Percentiles rank a stretch among this genome's conserved stretches.
Evolutionary conservation across 345 rosid genomes (phyloP).

Genomic region (Firmiana major): DNA sequence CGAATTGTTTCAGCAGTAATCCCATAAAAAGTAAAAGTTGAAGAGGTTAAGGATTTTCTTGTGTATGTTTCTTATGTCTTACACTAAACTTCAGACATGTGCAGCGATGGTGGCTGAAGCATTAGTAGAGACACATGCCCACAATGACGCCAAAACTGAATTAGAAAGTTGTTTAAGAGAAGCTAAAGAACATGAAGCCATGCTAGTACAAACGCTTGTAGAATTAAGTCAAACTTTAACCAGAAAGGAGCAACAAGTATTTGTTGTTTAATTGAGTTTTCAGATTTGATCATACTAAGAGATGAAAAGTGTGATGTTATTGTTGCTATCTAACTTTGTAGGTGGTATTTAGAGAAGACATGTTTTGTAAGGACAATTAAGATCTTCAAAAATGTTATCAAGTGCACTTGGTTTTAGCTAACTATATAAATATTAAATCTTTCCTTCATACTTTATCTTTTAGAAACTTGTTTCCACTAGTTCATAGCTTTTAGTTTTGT

Average conservation of each 20-base stretch:
- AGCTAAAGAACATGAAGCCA: constrained; percentile 89
- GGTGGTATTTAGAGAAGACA: constrained; percentile 84
- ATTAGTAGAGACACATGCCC: constrained; percentile 83
- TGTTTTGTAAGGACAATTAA: constrained; percentile 67
- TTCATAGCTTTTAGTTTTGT: constrained; percentile 12
- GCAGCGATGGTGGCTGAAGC: constrained; percentile 95
- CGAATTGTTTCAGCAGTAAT: too few species aligned
- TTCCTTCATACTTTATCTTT: not conserved
- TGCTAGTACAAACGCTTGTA: constrained; percentile 92
- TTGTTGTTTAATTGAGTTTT: constrained; percentile 17
- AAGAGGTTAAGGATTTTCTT: too few species aligned
- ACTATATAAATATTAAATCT: not conserved
- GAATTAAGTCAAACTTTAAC: constrained; percentile 90
- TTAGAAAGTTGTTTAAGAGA: constrained; percentile 80
- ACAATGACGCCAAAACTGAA: constrained; percentile 87
- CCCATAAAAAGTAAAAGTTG: too few species aligned
- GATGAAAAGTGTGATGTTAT: not conserved
- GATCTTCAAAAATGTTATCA: constrained; percentile 95
- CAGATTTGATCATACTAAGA: constrained; percentile 2
- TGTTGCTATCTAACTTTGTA: constrained; percentile 28
- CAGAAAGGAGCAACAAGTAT: constrained; percentile 94
- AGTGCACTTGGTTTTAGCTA: constrained; percentile 33
- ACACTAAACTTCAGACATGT: too few species aligned
- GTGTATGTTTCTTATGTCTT: too few species aligned
- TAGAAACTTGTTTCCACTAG: constrained; percentile 2